Evolutionary conservation across 2,329 filamentous ascomycete genomes (phyloP).

Genomic region (Fusarium sp.): DNA sequence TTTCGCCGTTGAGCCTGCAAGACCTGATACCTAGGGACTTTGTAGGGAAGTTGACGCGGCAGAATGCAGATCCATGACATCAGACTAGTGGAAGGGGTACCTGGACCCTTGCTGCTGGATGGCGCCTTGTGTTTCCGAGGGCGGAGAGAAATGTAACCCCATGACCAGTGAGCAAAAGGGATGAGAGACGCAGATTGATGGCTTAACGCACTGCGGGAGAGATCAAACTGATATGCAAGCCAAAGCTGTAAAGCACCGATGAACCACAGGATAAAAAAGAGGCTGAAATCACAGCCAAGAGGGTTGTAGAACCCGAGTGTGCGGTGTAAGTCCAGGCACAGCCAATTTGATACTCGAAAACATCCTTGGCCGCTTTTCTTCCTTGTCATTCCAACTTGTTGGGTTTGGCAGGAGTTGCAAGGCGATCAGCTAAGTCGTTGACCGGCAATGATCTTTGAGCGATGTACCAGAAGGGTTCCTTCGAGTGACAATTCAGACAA

Average conservation of each 20-base stretch:
- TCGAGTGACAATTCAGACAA: constrained; percentile 22
- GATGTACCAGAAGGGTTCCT: constrained; percentile 17
- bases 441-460: constrained; percentile 11
- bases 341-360: constrained; percentile 1
- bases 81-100: constrained; percentile 39
- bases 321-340: constrained; percentile 21
- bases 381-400: neutral
- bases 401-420: constrained; percentile 19
- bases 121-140: constrained; percentile 29
- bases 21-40: constrained; percentile 5
- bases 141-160: constrained; percentile 21
- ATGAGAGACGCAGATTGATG: constrained; percentile 9
- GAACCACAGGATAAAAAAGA: neutral
- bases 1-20: constrained; percentile 14
- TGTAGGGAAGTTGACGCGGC: constrained; percentile 28
- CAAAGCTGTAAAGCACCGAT: constrained; percentile 11
- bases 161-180: constrained; percentile 12
- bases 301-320: constrained; percentile 9
- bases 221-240: constrained; percentile 17
- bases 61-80: constrained; percentile 49
- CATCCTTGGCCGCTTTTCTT: constrained; percentile 10
- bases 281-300: neutral
- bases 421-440: constrained; percentile 12
- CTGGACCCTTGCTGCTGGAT: constrained; percentile 29
- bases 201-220: neutral